Conservation (phyloP, 768 basidiomycete genomes). For the Cantharellus anzutake region DNA sequence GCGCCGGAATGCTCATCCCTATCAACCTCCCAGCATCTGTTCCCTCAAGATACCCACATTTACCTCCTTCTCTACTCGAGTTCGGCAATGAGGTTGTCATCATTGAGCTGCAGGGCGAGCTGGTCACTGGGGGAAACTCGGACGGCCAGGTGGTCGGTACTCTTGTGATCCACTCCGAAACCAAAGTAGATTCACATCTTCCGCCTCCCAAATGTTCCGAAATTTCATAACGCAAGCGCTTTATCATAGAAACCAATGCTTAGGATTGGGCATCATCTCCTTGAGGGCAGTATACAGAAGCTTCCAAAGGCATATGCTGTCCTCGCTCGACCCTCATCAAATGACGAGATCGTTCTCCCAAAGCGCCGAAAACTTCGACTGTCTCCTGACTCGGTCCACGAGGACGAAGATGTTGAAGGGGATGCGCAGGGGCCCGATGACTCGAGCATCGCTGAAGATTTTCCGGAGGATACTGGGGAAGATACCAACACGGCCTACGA, state of each 20-base stretch:
- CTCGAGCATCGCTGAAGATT: not conserved
- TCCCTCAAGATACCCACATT: conserved; percentile 16
- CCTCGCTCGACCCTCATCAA: conserved; percentile 19
- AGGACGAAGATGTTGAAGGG: not conserved
- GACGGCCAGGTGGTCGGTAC: conserved; percentile 64
- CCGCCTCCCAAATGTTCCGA: not conserved
- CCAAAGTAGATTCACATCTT: conserved; percentile 1
- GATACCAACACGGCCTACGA: conserved; percentile 27
- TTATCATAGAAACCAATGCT: conserved; percentile 42
- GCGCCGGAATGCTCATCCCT: too few relatives aligned
- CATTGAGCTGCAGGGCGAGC: conserved; percentile 71
- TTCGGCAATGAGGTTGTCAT: conserved; percentile 69
- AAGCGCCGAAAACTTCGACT: not conserved
- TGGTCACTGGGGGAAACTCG: conserved; percentile 48
- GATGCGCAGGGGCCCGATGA: not conserved
- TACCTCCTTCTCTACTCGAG: conserved; percentile 45
- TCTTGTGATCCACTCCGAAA: conserved; percentile 32
- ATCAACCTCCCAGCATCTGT: too few relatives aligned
- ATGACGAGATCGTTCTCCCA: not conserved
- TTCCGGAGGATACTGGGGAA: not conserved
- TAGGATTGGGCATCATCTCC: conserved; percentile 69
- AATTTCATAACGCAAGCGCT: not conserved
- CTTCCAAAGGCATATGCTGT: conserved; percentile 73
- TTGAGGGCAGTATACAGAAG: conserved; percentile 66
- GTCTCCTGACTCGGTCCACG: not conserved